Conservation (phyloP, 176 grass and related monocot genomes). For the Lolium multiflorum region DNA sequence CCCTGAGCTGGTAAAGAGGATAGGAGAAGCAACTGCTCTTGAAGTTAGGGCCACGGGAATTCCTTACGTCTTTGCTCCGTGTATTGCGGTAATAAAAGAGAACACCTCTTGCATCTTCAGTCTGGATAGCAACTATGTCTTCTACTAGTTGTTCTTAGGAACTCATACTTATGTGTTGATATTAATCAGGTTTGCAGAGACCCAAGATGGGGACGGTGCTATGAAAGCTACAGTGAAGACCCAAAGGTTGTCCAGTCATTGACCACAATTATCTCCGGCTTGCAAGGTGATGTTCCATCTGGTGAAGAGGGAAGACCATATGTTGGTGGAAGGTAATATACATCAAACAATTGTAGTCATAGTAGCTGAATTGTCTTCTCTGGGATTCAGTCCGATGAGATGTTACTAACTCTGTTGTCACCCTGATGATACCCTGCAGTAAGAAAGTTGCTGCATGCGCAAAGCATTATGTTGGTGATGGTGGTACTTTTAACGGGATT, state of each 20-base stretch:
- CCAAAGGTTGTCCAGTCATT: slow-evolving; percentile 62
- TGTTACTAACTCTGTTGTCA: background rate
- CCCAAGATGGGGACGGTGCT: background rate
- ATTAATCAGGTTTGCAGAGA: too few species aligned
- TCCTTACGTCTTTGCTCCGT: too few species aligned
- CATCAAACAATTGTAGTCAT: background rate
- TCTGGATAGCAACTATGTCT: too few species aligned
- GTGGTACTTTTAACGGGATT: slow-evolving; percentile 65
- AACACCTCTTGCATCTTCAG: too few species aligned
- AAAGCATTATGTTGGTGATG: slow-evolving; percentile 81
- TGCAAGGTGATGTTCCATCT: slow-evolving; percentile 63
- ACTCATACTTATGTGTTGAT: too few species aligned
- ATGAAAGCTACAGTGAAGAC: slow-evolving; percentile 91
- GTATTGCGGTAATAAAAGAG: too few species aligned
- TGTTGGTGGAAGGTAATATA: slow-evolving; percentile 59
- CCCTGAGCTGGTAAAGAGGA: too few species aligned
- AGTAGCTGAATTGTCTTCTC: background rate
- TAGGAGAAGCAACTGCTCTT: too few species aligned
- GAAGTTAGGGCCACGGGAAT: too few species aligned
- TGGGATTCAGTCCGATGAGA: background rate
- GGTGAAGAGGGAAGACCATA: slow-evolving; percentile 55
- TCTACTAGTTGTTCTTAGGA: too few species aligned
- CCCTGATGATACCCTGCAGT: slow-evolving; percentile 34
- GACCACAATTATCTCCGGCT: slow-evolving; percentile 66
- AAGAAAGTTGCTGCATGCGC: slow-evolving; percentile 74